Percentiles rank a stretch among this genome's conserved stretches.
Evolutionary conservation across 331 rosid species (phyloP).

Genomic region (Phaseolus coccineus): DNA sequence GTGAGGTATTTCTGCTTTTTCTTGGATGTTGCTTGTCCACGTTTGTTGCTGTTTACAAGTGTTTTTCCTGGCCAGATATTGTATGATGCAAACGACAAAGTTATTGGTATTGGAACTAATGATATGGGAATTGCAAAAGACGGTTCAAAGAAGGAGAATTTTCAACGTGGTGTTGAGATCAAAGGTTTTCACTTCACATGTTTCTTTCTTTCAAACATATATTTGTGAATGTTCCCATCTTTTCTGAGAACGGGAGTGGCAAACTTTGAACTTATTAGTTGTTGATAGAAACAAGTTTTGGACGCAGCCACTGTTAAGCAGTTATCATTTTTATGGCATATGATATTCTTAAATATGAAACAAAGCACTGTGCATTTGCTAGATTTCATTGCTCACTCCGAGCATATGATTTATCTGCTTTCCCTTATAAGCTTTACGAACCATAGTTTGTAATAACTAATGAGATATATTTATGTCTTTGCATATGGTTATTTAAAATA

Average conservation of each 20-base stretch:
- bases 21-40: slow-evolving; percentile 36
- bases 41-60: slow-evolving; percentile 29
- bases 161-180: slow-evolving; percentile 81
- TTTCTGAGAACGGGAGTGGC: slow-evolving; percentile 6
- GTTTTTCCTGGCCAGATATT: slow-evolving; percentile 64
- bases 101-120: slow-evolving; percentile 88
- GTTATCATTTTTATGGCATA: not conserved
- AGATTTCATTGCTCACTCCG: slow-evolving; percentile 1
- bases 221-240: slow-evolving; percentile 12
- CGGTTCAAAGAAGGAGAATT: slow-evolving; percentile 88
- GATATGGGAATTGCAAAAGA: slow-evolving; percentile 95
- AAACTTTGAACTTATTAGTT: slow-evolving; percentile 3
- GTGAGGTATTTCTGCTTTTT: slow-evolving; percentile 68
- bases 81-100: slow-evolving; percentile 69
- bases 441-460: slow-evolving; percentile 16
- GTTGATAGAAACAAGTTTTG: slow-evolving; percentile 17
- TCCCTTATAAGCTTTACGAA: slow-evolving; percentile 6
- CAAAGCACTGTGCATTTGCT: not conserved
- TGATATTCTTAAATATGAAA: slow-evolving; percentile 13
- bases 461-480: slow-evolving; percentile 16
- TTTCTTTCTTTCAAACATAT: slow-evolving; percentile 1
- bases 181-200: slow-evolving; percentile 62
- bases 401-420: slow-evolving; percentile 17
- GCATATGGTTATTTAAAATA: slow-evolving; percentile 32
- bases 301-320: slow-evolving; percentile 11